Evolutionary conservation across 2,329 filamentous ascomycete species (phyloP), one percentile per base, ranked within the genome.

Genomic region (Scedosporium aurantiacum): DNA sequence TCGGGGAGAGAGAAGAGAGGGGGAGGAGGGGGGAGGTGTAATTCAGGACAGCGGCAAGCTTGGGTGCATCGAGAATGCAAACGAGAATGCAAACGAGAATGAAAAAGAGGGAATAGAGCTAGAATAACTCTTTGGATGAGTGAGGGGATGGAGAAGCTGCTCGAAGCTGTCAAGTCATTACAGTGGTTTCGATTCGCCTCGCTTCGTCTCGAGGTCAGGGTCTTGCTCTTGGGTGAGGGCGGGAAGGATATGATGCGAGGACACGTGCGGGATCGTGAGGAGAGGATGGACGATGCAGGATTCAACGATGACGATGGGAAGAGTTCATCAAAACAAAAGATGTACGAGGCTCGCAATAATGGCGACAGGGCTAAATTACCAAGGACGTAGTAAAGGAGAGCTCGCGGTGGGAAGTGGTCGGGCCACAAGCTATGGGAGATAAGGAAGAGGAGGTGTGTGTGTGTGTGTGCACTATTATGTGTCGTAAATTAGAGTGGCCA

Each of bases 1-100:
- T 47, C 60, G 57, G 56, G 57, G 62, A 25, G 57, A n/a, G 57
- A 63, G 37, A 55, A 62, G 63, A 61, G 50, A 21, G 37, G 37
- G 37, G 43, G 18, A 2, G 43, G 18, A 47, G 43, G 37, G 43
- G 43, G 43, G 43, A 47, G 43, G 18, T 16, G 18, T 16, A 47
- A 21, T 16, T 47, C 12, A 21, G 18, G 43, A 16, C 18, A 47
- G 43, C 8, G 16, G 43, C 28, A 32, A 32, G 28, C 28, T 32
- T 32, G 28, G 28, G 28, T 32, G 7, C 28, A 32, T 32, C 28
- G 28, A 32, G 28, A 32, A 32, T 32, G 28, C 6, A 32, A 32
- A 32, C 7, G 28, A 32, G 28, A 32, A 32, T 32, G 28, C 6
- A 32, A 32, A 32, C 7, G 28, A 32, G 28, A 32, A 32, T 32